Percentiles rank a stretch among this genome's conserved stretches.
Evolutionary conservation across 345 rosid species (phyloP).

Genomic region (Eutrema heterophyllum): DNA sequence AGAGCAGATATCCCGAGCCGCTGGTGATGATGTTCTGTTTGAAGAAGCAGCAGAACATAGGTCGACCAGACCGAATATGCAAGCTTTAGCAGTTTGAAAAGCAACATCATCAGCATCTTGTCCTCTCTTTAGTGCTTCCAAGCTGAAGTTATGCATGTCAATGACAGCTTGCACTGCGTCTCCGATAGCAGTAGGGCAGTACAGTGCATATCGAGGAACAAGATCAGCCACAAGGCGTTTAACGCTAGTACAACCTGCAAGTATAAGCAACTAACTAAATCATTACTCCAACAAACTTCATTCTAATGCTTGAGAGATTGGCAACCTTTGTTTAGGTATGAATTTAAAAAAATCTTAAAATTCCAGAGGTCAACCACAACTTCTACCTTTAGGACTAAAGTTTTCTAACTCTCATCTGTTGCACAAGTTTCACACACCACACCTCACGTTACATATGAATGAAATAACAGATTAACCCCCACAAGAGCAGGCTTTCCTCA

Average conservation of each 20-base stretch:
- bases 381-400: not conserved
- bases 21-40: constrained; percentile 50
- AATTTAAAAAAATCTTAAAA: not conserved
- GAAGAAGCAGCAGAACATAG: constrained; percentile 62
- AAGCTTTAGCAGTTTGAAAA: constrained; percentile 74
- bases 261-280: constrained; percentile 21
- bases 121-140: constrained; percentile 47
- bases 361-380: not conserved
- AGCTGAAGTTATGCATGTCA: constrained; percentile 53
- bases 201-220: constrained; percentile 75
- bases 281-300: constrained; percentile 1
- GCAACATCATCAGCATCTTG: constrained; percentile 72
- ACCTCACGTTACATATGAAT: not conserved
- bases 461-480: not conserved
- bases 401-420: not conserved
- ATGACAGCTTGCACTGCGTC: constrained; percentile 66
- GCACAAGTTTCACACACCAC: not conserved
- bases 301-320: not conserved
- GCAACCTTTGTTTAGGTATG: not conserved
- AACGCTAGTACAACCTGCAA: constrained; percentile 84
- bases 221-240: constrained; percentile 86
- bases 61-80: constrained; percentile 81
- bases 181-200: constrained; percentile 76
- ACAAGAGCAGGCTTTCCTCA: not conserved
- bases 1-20: constrained; percentile 54